Conservation (phyloP, 345 rosid species). For the Eutrema japonicum region DNA sequence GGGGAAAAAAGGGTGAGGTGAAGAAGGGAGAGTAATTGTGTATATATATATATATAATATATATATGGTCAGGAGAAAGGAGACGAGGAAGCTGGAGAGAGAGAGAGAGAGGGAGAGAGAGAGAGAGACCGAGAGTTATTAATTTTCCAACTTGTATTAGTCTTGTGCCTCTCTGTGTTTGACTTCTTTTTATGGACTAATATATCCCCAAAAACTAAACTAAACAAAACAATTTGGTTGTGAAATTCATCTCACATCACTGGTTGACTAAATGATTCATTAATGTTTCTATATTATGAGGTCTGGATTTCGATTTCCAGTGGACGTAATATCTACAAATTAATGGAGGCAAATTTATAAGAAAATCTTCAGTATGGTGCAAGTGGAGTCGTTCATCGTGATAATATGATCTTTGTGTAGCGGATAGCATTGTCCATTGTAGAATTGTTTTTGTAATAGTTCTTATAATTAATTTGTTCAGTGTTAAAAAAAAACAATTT, state of each 20-base stretch:
- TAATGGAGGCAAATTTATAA: too few relatives aligned
- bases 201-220: neutral
- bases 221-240: neutral
- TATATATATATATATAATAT: slow-evolving; percentile 8
- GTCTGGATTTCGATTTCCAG: too few relatives aligned
- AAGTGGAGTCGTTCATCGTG: too few relatives aligned
- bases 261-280: too few relatives aligned
- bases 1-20: neutral
- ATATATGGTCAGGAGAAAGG: neutral
- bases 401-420: too few relatives aligned
- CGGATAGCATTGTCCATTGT: too few relatives aligned
- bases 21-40: slow-evolving; percentile 18
- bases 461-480: too few relatives aligned
- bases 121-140: slow-evolving; percentile 25
- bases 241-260: too few relatives aligned
- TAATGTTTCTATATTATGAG: too few relatives aligned
- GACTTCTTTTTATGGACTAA: neutral
- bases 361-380: too few relatives aligned
- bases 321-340: too few relatives aligned
- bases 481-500: neutral
- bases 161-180: slow-evolving; percentile 8
- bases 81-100: slow-evolving; percentile 26
- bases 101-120: slow-evolving; percentile 25
- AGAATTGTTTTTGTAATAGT: too few relatives aligned
- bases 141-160: neutral